Conservation (phyloP, 2,329 filamentous ascomycete species). For the Aspergillus luchuensis region DNA sequence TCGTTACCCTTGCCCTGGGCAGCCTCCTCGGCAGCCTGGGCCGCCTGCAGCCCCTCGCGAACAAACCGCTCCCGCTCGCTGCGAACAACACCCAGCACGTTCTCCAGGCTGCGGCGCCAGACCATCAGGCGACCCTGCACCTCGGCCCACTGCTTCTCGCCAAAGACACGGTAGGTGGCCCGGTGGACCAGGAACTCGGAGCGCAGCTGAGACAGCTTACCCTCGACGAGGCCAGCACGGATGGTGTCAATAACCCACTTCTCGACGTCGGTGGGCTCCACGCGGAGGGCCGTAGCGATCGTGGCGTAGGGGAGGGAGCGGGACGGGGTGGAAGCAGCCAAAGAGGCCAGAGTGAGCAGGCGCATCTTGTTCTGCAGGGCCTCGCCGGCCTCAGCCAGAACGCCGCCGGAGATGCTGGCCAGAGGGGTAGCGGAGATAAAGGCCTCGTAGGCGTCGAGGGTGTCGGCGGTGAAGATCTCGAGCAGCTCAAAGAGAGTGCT, state of each 20-base stretch:
- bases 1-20: slow-evolving; percentile 34
- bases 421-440: slow-evolving; percentile 69
- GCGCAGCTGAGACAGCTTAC: slow-evolving; percentile 90
- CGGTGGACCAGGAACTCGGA: slow-evolving; percentile 94
- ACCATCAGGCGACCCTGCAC: slow-evolving; percentile 86
- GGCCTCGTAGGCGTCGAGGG: slow-evolving; percentile 92
- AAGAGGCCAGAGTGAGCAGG: slow-evolving; percentile 85
- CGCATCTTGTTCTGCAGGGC: slow-evolving; percentile 93
- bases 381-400: slow-evolving; percentile 74
- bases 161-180: slow-evolving; percentile 94
- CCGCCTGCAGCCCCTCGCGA: slow-evolving; percentile 64
- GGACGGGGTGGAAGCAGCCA: slow-evolving; percentile 79
- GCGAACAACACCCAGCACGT: slow-evolving; percentile 75
- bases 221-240: slow-evolving; percentile 90
- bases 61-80: slow-evolving; percentile 79
- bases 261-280: slow-evolving; percentile 83
- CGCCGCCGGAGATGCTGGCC: slow-evolving; percentile 72
- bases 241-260: slow-evolving; percentile 99
- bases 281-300: slow-evolving; percentile 82
- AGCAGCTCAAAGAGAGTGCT: slow-evolving; percentile 86
- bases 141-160: slow-evolving; percentile 97
- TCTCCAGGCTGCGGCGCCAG: slow-evolving; percentile 80
- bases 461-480: slow-evolving; percentile 91
- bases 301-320: slow-evolving; percentile 85
- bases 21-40: slow-evolving; percentile 35